These are phyloP conservation scores for Filobasidium wieringae DNA, from an alignment of 768 basidiomycete species.

Conservation along the genomic window DNA sequence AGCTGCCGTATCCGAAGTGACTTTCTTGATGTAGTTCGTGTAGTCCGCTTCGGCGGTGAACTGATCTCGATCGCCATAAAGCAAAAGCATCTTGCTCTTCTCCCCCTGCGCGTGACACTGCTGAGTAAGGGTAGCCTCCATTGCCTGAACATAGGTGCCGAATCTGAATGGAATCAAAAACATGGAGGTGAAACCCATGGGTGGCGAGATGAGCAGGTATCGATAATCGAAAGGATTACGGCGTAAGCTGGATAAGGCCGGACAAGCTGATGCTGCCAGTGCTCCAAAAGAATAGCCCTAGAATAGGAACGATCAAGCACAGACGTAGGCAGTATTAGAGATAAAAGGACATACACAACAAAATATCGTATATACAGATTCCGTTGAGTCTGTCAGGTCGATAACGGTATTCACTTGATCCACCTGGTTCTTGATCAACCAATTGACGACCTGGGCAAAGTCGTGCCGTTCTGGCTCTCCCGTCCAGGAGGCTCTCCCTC, in stretches of 20 bases:
- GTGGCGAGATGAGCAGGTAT: constrained; percentile 14
- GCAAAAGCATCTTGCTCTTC: background rate
- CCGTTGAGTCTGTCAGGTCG: too few relatives aligned
- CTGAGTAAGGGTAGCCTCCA: background rate
- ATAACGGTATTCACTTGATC: background rate
- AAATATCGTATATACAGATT: background rate
- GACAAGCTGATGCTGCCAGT: constrained; percentile 1
- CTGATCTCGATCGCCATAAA: constrained; percentile 1
- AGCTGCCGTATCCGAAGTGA: background rate
- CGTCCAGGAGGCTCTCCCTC: constrained; percentile 4
- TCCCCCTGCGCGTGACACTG: background rate
- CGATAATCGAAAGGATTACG: background rate
- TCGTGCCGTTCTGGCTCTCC: constrained; percentile 8
- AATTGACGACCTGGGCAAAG: constrained; percentile 7
- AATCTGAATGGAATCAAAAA: constrained; percentile 9
- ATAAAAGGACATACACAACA: constrained; percentile 4
- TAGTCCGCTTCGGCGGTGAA: background rate
- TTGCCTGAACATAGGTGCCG: background rate
- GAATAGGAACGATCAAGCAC: too few relatives aligned
- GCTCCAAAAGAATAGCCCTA: constrained; percentile 15
- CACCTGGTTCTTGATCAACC: background rate
- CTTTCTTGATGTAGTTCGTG: background rate
- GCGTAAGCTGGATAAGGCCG: background rate
- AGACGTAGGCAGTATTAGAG: background rate
- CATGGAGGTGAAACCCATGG: constrained; percentile 3